These are phyloP conservation scores for Exobasidium cylindrosporum DNA, from an alignment of 1,284 basidiomycete genomes.

Conservation along the genomic window DNA sequence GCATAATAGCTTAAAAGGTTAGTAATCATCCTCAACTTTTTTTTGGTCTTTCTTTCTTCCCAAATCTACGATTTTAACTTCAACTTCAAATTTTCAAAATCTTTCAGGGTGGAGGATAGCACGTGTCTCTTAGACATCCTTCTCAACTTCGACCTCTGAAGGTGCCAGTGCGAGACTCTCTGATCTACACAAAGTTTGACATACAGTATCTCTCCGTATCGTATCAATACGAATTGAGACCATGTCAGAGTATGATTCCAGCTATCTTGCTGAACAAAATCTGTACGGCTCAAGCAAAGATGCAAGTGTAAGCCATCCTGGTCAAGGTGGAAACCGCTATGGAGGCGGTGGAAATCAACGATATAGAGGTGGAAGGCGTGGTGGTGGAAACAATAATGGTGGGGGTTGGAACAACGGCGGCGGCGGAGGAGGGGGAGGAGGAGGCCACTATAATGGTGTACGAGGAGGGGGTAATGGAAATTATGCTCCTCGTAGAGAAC, in stretches of 20 bases:
- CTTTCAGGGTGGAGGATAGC: too few relatives aligned
- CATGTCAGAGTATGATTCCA: constrained; percentile 12
- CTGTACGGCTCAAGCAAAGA: constrained; percentile 6
- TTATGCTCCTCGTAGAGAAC: not conserved
- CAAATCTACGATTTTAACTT: too few relatives aligned
- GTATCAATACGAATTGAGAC: too few relatives aligned
- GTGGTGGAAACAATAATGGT: not conserved
- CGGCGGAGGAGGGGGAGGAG: not conserved
- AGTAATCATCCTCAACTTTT: too few relatives aligned
- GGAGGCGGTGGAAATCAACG: not conserved
- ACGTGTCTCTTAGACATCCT: too few relatives aligned
- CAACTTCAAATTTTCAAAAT: too few relatives aligned
- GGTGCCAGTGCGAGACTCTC: too few relatives aligned
- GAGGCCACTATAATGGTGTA: not conserved
- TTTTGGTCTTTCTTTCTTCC: too few relatives aligned
- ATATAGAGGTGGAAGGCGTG: not conserved
- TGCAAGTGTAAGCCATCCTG: not conserved
- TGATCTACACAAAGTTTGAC: too few relatives aligned
- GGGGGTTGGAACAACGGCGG: not conserved
- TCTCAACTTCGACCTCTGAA: too few relatives aligned
- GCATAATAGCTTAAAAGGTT: too few relatives aligned
- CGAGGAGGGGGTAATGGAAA: not conserved
- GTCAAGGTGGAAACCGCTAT: not conserved
- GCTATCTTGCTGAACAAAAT: constrained; percentile 11
- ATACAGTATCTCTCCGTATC: too few relatives aligned